Evolutionary conservation across 2,329 filamentous ascomycete species (phyloP), one percentile per base, ranked within the genome.

Genomic region (Penicillium oxalicum): DNA sequence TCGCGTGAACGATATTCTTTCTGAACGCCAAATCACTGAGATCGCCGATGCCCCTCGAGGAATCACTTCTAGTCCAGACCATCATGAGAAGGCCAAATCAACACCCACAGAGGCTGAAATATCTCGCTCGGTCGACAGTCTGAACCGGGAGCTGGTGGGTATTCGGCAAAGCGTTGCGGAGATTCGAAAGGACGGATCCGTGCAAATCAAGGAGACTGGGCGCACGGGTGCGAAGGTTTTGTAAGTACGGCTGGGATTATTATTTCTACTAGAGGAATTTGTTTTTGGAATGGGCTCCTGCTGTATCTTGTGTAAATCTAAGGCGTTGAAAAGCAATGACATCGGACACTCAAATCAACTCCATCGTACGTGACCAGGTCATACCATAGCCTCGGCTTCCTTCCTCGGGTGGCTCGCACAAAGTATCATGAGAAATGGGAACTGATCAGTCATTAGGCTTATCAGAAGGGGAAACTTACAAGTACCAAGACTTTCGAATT

Each of bases 11-110:
- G 91, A 98, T 56, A 80, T 87, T 2, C 74, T 98, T 56, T 88
- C 84, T 4, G 76, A 78, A 27, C 80, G 84, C 43, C 85, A 98
- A 57, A 81, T 97, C 48, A 91, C 95, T 58, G 93, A 97, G 71
- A 87, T 96, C 52, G 91, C 91, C 0, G 86, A 91, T 63, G 77
- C 83, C 5, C 86, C 90, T 29, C 81, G 88, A 0, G 91, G 91
- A 1, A 77, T 78, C 1, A 78, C 8, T 5, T 8, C 87, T 0
- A 74, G 81, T 2, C 74, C 80, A 33, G 83, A 83, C 2, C 68
- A 85, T 8, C 78, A 62, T 12, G 55, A 54, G 13, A 52, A 58
- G 3, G 51, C 58, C 18, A 53, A 64, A 39, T 54, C 58, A 9
- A 51, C 59, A n/a, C 55, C 55, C 27, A 47, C 57, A 29, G 56